A percentile compares a stretch with the other conserved stretches of the same genome.
Evolutionary conservation across 116 monocot genomes (phyloP).

Genomic region (Dioscorea cayenensis): DNA sequence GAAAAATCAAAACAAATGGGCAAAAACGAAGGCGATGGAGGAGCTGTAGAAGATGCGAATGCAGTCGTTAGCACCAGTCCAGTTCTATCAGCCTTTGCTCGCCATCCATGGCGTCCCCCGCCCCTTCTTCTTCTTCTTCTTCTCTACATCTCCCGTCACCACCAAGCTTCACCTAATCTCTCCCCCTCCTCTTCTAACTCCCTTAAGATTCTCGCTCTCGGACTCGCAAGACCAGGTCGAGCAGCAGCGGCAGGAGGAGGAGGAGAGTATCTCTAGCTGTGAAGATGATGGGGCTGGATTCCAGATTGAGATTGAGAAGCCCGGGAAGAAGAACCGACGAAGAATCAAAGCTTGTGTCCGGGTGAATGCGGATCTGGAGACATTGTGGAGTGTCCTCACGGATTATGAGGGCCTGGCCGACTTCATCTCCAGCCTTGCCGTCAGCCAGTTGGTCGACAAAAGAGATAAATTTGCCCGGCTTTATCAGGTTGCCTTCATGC

Average conservation of each 20-base stretch:
- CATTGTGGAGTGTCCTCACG: constrained; percentile 72
- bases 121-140: no score
- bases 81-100: no score
- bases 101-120: no score
- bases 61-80: no score
- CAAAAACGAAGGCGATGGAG: not conserved
- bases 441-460: constrained; percentile 59
- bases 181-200: not conserved
- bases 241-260: not conserved
- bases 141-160: no score
- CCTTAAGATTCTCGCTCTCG: not conserved
- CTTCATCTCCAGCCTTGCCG: constrained; percentile 68
- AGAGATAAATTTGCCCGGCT: constrained; percentile 52
- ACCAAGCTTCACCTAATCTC: not conserved
- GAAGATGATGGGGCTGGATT: constrained; percentile 17
- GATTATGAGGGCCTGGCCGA: constrained; percentile 82
- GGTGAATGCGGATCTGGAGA: constrained; percentile 55
- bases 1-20: not conserved
- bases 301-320: constrained; percentile 51
- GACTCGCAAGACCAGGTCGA: not conserved
- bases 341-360: constrained; percentile 39
- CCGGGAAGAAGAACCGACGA: constrained; percentile 45
- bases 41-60: not conserved
- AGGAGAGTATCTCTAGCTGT: constrained; percentile 7
- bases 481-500: constrained; percentile 47